A percentile compares a stretch with the other conserved stretches of the same genome.
Evolutionary conservation across 352 stramenopile species (phyloP).

Genomic region (Pseudoperonospora humuli): DNA sequence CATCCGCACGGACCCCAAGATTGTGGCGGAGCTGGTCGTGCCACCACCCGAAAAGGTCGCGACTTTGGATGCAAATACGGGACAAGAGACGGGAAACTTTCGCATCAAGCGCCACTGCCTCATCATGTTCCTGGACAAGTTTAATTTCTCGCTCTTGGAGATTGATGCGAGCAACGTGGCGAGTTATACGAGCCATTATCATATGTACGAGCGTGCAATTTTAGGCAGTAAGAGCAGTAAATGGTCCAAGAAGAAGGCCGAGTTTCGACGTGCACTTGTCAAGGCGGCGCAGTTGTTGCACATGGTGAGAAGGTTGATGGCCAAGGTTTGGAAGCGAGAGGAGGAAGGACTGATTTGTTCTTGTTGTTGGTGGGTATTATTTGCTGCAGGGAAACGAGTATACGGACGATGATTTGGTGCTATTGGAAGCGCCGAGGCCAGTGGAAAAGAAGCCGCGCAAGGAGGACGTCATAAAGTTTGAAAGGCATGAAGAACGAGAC

Average conservation of each 20-base stretch:
- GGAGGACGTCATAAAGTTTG: constrained; percentile 2
- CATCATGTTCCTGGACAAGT: constrained; percentile 64
- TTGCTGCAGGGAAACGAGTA: constrained; percentile 24
- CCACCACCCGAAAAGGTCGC: constrained; percentile 29
- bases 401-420: constrained; percentile 23
- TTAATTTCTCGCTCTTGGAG: constrained; percentile 46
- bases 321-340: neutral
- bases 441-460: constrained; percentile 31
- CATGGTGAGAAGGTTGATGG: constrained; percentile 20
- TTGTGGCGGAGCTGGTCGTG: constrained; percentile 25
- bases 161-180: constrained; percentile 28
- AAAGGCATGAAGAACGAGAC: constrained; percentile 7
- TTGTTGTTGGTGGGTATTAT: neutral
- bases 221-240: constrained; percentile 17
- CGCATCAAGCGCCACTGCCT: constrained; percentile 26
- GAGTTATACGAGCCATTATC: constrained; percentile 50
- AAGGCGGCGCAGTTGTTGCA: constrained; percentile 37
- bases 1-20: constrained; percentile 34
- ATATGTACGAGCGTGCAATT: constrained; percentile 22
- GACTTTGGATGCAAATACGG: constrained; percentile 13
- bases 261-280: constrained; percentile 30
- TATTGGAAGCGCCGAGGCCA: constrained; percentile 24
- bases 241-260: constrained; percentile 18
- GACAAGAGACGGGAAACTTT: constrained; percentile 21
- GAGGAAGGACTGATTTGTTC: neutral